Evolutionary conservation across 169 alveolate species (phyloP), one percentile per base, ranked within the genome.

Genomic region (Cyclospora cayetanensis): DNA sequence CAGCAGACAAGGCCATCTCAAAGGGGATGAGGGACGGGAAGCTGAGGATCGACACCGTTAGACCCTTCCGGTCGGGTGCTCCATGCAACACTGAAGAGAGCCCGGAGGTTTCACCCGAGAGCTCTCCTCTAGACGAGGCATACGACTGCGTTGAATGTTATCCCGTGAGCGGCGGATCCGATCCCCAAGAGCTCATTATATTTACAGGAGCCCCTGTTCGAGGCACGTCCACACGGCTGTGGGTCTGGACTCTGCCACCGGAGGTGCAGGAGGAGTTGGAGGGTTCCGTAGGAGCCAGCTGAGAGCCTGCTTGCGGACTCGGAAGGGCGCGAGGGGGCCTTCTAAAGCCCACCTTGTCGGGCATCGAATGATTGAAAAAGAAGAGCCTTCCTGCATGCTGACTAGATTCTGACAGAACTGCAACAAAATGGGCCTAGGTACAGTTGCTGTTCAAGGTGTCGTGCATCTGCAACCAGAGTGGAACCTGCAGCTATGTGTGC

Each of bases 1-100:
- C 90, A 2, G 90, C 90, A 35, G 90, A 80, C 41, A 53, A 7
- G 55, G 90, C 90, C 18, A 80, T 80, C 27, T 22, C 35, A 52
- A 43, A 80, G 52, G 90, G 90, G 41, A 52, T 53, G 11, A 11
- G 53, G 4, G 76, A 80, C 39, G 66, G 39, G n/a, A 50, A 29
- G 55, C 34, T 80, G 35, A 29, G 77, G 41, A 53, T 18, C 27
- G 55, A 52, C 90, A 80, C 76, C 7, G 76, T 55, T 15, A 50
- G 76, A 35, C 74, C 74, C 18, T 80, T 50, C 74, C 34, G 74
- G 42, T 52, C 90, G 12, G 55, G 90, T 15, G 76, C 41, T 34
- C 77, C 90, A 31, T 53, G 74, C 42, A 50, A 80, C 27, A 15
- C 4, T 9, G 63, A 2, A 5, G 77, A 42, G 18, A 37, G 42